Base-by-base conservation (phyloP, 768 basidiomycete species). In the Auricularia auricula-judae region DNA sequence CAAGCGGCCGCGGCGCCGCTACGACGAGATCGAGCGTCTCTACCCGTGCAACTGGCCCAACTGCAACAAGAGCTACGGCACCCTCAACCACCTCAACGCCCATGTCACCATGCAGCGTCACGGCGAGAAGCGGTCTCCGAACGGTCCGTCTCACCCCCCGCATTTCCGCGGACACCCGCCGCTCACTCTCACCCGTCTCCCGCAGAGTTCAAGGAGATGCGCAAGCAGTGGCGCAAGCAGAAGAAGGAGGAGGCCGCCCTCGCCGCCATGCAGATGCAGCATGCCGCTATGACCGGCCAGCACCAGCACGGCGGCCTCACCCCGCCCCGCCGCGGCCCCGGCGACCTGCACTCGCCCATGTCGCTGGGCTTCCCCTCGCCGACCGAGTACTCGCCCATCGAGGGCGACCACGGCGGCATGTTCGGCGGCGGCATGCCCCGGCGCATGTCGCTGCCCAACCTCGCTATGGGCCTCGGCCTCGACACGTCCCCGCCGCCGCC, bases 81-180 rank as follows among this genome's bases (percentile, higher is more conserved):
- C 94, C 3, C 80, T 98, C 61, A 98, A 99, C 73, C 96, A 99
- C 75, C 81, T 99, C 66, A 99, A 99, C 73, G 93, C 94, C 36
- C 96, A 99, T 74, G 93, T 98, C 65, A 89, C 87, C n/a, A 97
- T 97, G 91, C 96, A 98, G 75, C 91, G 91, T 75, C 96, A 99
- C 73, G 96, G 96, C 53, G 64, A 80, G 16, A 98, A 96, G 77
- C 84, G 95, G 64, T 88, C 85, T 73, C 96, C 96, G 12, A 84
- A 84, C 64, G 95, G 96, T 96, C 71, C 76, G 89, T 77, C 23
- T 59, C 56, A 29, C 23, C 36, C 36, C 39, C 35, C 34, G 3
- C 36, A 35, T 11, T 11, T n/a, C n/a, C n/a, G 44, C 33, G 58
- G 39, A 29, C 29, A 29, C 29, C 29, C 29, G 29, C 29, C 29